These are phyloP conservation scores for Pythium sukuiense DNA, from an alignment of 352 stramenopile species.

Conservation along the genomic window DNA sequence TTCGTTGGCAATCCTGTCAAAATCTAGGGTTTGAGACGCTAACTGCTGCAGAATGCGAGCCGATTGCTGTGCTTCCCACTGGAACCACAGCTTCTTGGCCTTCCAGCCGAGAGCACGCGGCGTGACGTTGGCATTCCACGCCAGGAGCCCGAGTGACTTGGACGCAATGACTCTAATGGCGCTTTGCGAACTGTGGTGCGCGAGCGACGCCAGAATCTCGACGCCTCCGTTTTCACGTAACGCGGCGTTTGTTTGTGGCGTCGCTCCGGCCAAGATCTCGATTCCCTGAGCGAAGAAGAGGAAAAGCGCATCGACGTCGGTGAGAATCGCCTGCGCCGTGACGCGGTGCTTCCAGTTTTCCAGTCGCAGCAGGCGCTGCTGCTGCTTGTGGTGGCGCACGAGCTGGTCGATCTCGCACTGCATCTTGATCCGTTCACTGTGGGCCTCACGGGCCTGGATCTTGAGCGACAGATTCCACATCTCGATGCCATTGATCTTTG, in stretches of 20 bases:
- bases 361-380: conserved; percentile 57
- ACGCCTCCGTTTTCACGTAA: conserved; percentile 63
- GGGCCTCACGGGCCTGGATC: conserved; percentile 59
- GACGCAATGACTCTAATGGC: conserved; percentile 47
- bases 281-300: conserved; percentile 68
- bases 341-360: conserved; percentile 79
- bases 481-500: conserved; percentile 70
- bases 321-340: conserved; percentile 60
- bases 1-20: conserved; percentile 55
- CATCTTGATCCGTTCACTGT: conserved; percentile 50
- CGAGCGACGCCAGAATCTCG: conserved; percentile 55
- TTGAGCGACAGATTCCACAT: conserved; percentile 85
- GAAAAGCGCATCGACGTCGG: conserved; percentile 65
- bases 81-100: conserved; percentile 64
- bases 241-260: conserved; percentile 42
- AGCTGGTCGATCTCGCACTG: conserved; percentile 43
- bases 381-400: conserved; percentile 55
- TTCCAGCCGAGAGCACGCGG: conserved; percentile 57
- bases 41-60: conserved; percentile 36
- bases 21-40: conserved; percentile 27
- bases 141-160: conserved; percentile 52
- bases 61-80: conserved; percentile 47
- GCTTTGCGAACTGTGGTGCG: conserved; percentile 37
- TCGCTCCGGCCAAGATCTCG: conserved; percentile 50
- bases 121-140: conserved; percentile 71